Evolutionary conservation across 768 basidiomycete species (phyloP), one percentile per base, ranked within the genome.

Genomic region (Auricularia sp.): DNA sequence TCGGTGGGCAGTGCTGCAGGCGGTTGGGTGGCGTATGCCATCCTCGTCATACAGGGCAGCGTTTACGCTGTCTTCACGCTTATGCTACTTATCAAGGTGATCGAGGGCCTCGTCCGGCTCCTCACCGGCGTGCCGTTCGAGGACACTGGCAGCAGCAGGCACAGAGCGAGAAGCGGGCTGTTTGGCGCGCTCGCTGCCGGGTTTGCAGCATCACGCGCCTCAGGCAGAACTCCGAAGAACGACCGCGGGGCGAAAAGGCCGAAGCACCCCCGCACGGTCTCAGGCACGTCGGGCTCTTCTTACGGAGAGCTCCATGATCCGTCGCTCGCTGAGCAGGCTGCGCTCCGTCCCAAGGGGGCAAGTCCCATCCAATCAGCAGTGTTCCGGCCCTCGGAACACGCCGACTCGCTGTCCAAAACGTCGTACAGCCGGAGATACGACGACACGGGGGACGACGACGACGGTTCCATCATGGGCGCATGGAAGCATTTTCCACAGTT

Each of bases 21-120:
- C 18, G 89, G 90, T 63, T 99, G 96, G 97, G 87, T 99, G 16
- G 87, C 94, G 12, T 98, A 96, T 74, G 91, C 92, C 69, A 87
- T 98, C 65, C 80, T 98, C 65, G 78, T 94, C 70, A 88, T 97
- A 61, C 75, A 80, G 64, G 82, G 83, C 11, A 80, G 98, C 65
- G 87, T 92, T 58, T 93, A 95, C 73, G 78, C 93, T 11, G 87
- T 89, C n/a, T 85, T 96, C 69, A 71, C 84, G 60, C 75, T 91
- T 64, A 90, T 97, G 81, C 83, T 98, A 47, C 62, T 89, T 43
- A 84, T 88, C 76, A 99, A 99, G 77, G 68, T 96, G 61, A 70
- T 88, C 54, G 96, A 98, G 73, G 93, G 86, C 8, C 61, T 84
- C n/a, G 79, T 91, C 36, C 90, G 96, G 43, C 81, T 95, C 34